Conservation (phyloP, 176 grass and related monocot species). For the Alopecurus myosuroides region DNA sequence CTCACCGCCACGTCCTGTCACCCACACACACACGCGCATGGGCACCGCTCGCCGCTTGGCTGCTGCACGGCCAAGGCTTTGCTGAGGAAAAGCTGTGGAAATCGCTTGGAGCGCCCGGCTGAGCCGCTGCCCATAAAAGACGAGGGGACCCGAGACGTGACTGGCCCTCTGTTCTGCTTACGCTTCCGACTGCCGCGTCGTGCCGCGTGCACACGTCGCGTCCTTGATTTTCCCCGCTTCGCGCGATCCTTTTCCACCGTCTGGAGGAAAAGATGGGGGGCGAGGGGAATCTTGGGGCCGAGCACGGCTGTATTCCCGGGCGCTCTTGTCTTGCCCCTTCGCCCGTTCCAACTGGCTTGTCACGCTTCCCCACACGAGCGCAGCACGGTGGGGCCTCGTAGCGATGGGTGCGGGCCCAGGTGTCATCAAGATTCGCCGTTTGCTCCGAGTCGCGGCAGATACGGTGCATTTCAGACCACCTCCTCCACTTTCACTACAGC, state of each 20-base stretch:
- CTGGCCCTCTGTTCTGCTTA: background rate
- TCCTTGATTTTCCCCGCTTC: background rate
- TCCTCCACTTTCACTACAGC: no score
- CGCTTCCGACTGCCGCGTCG: background rate
- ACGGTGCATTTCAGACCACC: no score
- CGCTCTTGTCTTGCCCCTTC: background rate
- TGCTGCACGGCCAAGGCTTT: background rate
- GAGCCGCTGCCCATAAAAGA: background rate
- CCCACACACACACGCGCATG: background rate
- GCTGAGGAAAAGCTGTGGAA: background rate
- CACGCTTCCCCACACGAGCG: background rate
- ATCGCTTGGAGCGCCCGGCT: background rate
- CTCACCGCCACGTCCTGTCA: background rate
- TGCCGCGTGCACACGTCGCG: background rate
- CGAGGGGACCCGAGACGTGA: background rate
- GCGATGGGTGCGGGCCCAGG: background rate
- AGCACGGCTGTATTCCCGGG: conserved; percentile 13
- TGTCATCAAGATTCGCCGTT: background rate
- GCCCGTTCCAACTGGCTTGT: background rate
- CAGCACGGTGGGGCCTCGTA: background rate
- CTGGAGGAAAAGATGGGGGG: background rate
- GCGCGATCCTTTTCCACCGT: background rate
- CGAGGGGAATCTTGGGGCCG: conserved; percentile 6
- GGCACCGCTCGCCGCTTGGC: background rate
- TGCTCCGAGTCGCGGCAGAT: background rate